phyloP scores from a whole-genome alignment of 1,284 basidiomycete genomes.

The Ganoderma sinense region DNA sequence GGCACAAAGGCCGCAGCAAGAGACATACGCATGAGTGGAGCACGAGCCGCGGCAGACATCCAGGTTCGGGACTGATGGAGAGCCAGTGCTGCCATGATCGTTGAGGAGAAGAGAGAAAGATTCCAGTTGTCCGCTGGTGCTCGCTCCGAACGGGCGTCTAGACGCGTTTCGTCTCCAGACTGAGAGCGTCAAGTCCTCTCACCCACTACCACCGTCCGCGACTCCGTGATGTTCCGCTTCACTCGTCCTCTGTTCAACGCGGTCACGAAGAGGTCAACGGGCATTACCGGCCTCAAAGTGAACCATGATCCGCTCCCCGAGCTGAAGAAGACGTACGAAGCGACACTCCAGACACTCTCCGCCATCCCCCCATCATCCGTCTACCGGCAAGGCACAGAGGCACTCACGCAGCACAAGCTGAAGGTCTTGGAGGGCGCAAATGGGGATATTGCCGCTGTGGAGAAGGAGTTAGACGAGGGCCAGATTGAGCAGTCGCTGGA shows the following conservation, averaged over 20 bases:
- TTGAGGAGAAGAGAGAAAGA: constrained; percentile 14
- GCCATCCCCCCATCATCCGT: constrained; percentile 83
- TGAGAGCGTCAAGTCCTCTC: constrained; percentile 7
- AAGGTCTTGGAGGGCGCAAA: constrained; percentile 74
- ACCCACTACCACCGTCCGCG: constrained; percentile 23
- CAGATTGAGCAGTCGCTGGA: constrained; percentile 87
- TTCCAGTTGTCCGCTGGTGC: not conserved
- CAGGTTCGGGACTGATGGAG: constrained; percentile 44
- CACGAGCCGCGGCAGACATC: constrained; percentile 44
- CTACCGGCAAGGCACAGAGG: constrained; percentile 92
- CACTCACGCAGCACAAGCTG: constrained; percentile 87
- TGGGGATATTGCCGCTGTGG: constrained; percentile 71
- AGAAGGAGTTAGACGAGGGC: constrained; percentile 79
- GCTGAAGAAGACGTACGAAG: constrained; percentile 79
- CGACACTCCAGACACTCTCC: constrained; percentile 78
- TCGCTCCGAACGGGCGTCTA: constrained; percentile 12
- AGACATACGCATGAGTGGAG: constrained; percentile 44
- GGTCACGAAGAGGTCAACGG: constrained; percentile 78
- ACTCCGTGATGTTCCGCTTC: constrained; percentile 73
- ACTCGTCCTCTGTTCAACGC: constrained; percentile 77
- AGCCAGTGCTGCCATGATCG: constrained; percentile 49
- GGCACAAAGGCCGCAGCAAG: constrained; percentile 41
- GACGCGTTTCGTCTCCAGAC: not conserved
- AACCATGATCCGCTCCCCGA: constrained; percentile 85
- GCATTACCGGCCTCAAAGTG: constrained; percentile 77